Percentiles rank a stretch among this genome's conserved stretches.
Conservation (phyloP, 2,329 filamentous ascomycete genomes). For the Fulvia fulva region DNA sequence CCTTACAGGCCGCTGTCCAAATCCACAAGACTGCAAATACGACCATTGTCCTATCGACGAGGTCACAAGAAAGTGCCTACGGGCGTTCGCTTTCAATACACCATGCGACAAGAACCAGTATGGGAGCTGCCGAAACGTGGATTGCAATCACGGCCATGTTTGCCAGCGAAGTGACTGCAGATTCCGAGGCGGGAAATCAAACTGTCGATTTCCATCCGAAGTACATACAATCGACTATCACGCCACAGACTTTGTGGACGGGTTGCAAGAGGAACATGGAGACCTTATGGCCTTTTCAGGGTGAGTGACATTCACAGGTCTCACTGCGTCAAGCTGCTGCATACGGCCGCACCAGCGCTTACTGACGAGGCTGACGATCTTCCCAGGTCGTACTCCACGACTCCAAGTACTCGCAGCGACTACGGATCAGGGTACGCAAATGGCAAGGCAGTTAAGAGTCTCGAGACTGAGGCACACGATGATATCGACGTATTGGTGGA, state of each 20-base stretch:
- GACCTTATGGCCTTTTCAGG: neutral
- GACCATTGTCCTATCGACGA: conserved; percentile 46
- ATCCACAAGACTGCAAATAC: conserved; percentile 40
- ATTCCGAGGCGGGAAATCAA: conserved; percentile 23
- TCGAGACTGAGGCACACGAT: neutral
- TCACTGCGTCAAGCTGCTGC: neutral
- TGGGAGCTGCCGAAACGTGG: conserved; percentile 39
- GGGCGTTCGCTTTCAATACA: conserved; percentile 42
- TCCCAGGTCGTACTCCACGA: neutral
- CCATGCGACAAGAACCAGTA: conserved; percentile 38
- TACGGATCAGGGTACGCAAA: neutral
- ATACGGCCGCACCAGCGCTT: neutral
- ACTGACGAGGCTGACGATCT: neutral
- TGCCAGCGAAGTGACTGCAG: conserved; percentile 37
- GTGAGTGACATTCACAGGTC: neutral
- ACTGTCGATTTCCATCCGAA: conserved; percentile 22
- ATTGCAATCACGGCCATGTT: conserved; percentile 48
- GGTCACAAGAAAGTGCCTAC: conserved; percentile 40
- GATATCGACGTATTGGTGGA: neutral
- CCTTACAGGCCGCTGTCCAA: conserved; percentile 31
- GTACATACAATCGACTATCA: conserved; percentile 18
- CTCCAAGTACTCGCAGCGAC: neutral
- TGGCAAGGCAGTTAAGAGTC: neutral
- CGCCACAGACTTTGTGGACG: conserved; percentile 11
- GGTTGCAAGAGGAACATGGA: neutral